phyloP scores from a whole-genome alignment of 2,329 filamentous ascomycete species.

The Pestalotiopsis sp. region DNA sequence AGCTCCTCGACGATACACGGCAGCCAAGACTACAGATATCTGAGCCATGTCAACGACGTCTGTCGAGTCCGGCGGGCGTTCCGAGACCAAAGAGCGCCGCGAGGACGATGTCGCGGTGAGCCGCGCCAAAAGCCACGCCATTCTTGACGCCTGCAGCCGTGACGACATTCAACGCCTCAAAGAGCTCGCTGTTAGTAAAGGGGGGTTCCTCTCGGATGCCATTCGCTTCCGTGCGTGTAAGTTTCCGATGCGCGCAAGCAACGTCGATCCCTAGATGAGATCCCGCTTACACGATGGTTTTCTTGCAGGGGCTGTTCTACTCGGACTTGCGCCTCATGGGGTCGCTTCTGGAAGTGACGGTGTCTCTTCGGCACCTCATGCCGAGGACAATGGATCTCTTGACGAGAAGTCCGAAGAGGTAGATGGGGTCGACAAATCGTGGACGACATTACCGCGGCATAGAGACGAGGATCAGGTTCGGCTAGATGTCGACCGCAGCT shows the following conservation, averaged over 20 bases:
- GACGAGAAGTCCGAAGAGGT: not conserved
- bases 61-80: slow-evolving; percentile 16
- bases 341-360: not conserved
- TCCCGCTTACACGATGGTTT: slow-evolving; percentile 8
- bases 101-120: slow-evolving; percentile 12
- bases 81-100: slow-evolving; percentile 8
- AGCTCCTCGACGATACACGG: not conserved
- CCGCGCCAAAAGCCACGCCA: slow-evolving; percentile 44
- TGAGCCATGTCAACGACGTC: slow-evolving; percentile 16
- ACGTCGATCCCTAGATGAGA: not conserved
- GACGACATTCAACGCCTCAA: slow-evolving; percentile 58
- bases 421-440: slow-evolving; percentile 29
- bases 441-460: slow-evolving; percentile 71
- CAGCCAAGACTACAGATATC: not conserved
- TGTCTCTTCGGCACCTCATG: slow-evolving; percentile 24
- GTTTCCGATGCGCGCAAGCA: slow-evolving; percentile 34
- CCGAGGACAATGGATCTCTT: slow-evolving; percentile 12
- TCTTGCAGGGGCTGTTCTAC: slow-evolving; percentile 60
- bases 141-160: slow-evolving; percentile 60
- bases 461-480: slow-evolving; percentile 87
- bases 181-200: slow-evolving; percentile 59
- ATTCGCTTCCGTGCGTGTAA: slow-evolving; percentile 77
- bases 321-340: slow-evolving; percentile 41
- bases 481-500: slow-evolving; percentile 92
- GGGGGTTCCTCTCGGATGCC: slow-evolving; percentile 67